Conservation (phyloP, 306 rosid species). For the Corylus americana region DNA sequence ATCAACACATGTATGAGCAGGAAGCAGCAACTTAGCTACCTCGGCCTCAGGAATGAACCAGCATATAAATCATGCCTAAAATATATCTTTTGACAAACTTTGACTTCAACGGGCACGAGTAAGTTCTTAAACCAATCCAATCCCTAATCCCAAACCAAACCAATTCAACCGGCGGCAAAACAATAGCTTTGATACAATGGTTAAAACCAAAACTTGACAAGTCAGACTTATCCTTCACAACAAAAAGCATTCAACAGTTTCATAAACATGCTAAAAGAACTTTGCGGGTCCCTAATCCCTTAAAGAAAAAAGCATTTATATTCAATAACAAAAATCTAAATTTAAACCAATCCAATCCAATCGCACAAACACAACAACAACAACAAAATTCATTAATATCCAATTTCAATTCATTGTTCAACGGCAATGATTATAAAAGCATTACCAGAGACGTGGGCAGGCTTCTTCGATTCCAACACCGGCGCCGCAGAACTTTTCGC, state of each 20-base stretch:
- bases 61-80: neutral
- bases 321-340: neutral
- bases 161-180: neutral
- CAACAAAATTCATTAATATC: neutral
- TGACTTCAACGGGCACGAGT: neutral
- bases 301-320: neutral
- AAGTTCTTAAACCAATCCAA: neutral
- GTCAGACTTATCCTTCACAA: neutral
- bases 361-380: neutral
- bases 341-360: neutral
- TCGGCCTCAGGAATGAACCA: too few relatives aligned
- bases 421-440: neutral
- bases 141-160: too few relatives aligned
- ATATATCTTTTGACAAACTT: neutral
- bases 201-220: neutral
- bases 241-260: neutral
- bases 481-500: slow-evolving; percentile 3
- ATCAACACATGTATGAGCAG: neutral
- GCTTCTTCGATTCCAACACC: slow-evolving; percentile 27
- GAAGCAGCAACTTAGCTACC: neutral
- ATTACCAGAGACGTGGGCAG: slow-evolving; percentile 42
- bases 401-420: neutral
- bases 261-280: neutral
- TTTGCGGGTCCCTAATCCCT: neutral
- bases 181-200: neutral